phyloP scores from a whole-genome alignment of 805 yeast genomes.

The Candida succiphila region DNA sequence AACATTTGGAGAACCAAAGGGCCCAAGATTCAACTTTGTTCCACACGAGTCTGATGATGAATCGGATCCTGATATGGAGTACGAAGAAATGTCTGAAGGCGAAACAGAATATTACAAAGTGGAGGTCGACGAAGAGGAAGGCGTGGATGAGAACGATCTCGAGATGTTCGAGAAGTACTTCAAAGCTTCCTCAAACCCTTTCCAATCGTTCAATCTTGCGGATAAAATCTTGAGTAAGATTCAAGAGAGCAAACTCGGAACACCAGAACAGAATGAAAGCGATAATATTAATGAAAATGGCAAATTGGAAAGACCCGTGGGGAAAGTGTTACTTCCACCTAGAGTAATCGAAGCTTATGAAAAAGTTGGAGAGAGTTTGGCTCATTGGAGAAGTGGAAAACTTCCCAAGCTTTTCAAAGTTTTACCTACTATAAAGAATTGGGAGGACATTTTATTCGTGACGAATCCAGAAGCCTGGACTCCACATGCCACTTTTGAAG shows the following conservation, averaged over 20 bases:
- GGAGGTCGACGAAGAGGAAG: constrained; percentile 46
- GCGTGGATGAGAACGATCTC: constrained; percentile 72
- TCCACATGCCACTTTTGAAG: constrained; percentile 89
- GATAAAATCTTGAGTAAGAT: constrained; percentile 91
- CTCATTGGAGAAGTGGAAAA: constrained; percentile 91
- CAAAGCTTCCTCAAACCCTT: constrained; percentile 22
- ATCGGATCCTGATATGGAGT: constrained; percentile 17
- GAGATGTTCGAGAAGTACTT: constrained; percentile 75
- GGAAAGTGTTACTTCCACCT: constrained; percentile 85
- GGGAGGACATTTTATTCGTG: constrained; percentile 92
- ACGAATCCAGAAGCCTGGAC: constrained; percentile 94
- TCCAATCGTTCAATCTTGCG: constrained; percentile 61
- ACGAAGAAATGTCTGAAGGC: constrained; percentile 23
- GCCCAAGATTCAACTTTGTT: constrained; percentile 19
- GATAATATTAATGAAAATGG: no score
- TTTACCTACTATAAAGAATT: constrained; percentile 82
- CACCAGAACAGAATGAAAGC: no score
- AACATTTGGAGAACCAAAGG: constrained; percentile 12
- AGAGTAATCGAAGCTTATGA: constrained; percentile 93
- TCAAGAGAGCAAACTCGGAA: constrained; percentile 43
- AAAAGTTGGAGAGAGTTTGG: constrained; percentile 78
- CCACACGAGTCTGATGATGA: constrained; percentile 26
- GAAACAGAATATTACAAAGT: constrained; percentile 31
- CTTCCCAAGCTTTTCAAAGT: constrained; percentile 95
- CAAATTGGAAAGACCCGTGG: constrained; percentile 32